Conservation (phyloP, 2,329 filamentous ascomycete species). For the Seiridium cupressi region DNA sequence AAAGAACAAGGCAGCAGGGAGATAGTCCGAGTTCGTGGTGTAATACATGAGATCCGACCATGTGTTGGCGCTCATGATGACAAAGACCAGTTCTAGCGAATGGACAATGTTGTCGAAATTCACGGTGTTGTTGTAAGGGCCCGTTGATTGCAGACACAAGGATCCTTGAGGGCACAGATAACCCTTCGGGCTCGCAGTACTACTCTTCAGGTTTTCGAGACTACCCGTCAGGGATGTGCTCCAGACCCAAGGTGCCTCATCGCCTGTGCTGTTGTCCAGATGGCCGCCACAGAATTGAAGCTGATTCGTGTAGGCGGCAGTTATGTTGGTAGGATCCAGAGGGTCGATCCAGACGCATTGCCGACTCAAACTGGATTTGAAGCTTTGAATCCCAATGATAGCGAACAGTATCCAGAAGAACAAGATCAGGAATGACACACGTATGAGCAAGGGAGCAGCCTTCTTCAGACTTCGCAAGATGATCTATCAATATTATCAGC, state of each 20-base stretch:
- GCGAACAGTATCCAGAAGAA: conserved; percentile 99
- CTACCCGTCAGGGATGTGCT: conserved; percentile 28
- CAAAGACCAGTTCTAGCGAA: conserved; percentile 91
- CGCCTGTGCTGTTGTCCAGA: conserved; percentile 58
- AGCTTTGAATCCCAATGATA: conserved; percentile 94
- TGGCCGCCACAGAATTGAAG: conserved; percentile 87
- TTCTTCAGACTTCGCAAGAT: conserved; percentile 95
- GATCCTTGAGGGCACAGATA: conserved; percentile 85
- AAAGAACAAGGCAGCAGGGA: conserved; percentile 78
- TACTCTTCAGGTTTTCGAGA: conserved; percentile 47
- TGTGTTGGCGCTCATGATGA: conserved; percentile 98
- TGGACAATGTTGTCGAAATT: conserved; percentile 95
- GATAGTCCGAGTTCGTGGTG: conserved; percentile 87
- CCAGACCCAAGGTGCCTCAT: conserved; percentile 66
- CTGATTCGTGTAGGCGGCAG: conserved; percentile 58
- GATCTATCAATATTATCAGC: conserved; percentile 51
- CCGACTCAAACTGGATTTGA: conserved; percentile 78
- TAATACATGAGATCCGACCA: conserved; percentile 95
- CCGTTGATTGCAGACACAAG: conserved; percentile 74
- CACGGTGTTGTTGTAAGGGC: conserved; percentile 81
- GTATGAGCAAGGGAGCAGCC: conserved; percentile 84
- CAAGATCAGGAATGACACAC: conserved; percentile 88
- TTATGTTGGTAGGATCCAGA: conserved; percentile 50
- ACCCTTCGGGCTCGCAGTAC: conserved; percentile 66
- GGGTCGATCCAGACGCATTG: conserved; percentile 78